phyloP scores from a whole-genome alignment of 1,284 basidiomycete genomes.

The Fomitiporia mediterranea region DNA sequence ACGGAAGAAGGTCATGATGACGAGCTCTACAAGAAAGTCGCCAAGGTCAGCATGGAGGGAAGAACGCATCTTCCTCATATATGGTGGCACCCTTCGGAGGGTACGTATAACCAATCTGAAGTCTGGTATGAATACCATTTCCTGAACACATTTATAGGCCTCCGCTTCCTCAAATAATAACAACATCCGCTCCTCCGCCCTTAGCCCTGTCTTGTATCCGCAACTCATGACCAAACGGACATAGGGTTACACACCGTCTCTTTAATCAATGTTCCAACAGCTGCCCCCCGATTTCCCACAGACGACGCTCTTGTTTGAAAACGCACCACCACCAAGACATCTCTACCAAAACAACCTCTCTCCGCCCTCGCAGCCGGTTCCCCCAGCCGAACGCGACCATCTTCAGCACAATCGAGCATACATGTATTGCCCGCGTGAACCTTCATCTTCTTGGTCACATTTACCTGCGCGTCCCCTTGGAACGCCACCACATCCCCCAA shows the following conservation, averaged over 20 bases:
- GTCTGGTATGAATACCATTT: constrained; percentile 22
- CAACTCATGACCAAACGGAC: constrained; percentile 59
- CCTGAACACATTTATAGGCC: constrained; percentile 23
- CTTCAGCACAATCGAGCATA: too few relatives aligned
- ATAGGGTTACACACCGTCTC: constrained; percentile 62
- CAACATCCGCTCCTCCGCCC: constrained; percentile 51
- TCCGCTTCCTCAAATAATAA: constrained; percentile 46
- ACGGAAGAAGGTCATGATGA: constrained; percentile 26
- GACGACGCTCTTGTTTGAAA: constrained; percentile 26
- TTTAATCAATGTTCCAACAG: constrained; percentile 42
- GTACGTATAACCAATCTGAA: constrained; percentile 7
- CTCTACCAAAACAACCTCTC: constrained; percentile 34
- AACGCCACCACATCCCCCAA: too few relatives aligned
- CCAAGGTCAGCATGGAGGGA: constrained; percentile 19
- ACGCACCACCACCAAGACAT: constrained; percentile 17
- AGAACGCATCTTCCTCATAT: constrained; percentile 21
- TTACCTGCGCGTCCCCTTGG: too few relatives aligned
- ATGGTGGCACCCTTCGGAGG: constrained; percentile 22
- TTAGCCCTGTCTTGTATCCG: constrained; percentile 47
- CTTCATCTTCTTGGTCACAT: too few relatives aligned
- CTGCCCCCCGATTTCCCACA: too few relatives aligned
- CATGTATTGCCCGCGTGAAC: constrained; percentile 20
- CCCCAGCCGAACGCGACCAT: constrained; percentile 6
- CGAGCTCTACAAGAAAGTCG: constrained; percentile 13
- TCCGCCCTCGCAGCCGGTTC: constrained; percentile 26